Conservation (phyloP, 1,284 basidiomycete species). For the Coniferiporia sulphurascens region DNA sequence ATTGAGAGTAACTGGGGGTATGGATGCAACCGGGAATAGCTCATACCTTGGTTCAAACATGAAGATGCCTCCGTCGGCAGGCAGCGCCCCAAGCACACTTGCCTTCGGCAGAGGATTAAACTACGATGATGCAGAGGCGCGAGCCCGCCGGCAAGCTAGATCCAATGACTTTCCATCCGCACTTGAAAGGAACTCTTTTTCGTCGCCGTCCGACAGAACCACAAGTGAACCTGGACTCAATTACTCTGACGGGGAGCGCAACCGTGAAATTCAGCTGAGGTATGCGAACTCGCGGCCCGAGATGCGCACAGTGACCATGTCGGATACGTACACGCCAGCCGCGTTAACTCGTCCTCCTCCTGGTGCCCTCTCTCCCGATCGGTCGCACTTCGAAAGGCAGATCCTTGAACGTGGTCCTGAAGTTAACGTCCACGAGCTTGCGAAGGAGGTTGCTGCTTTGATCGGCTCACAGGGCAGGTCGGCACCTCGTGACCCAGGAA, state of each 20-base stretch:
- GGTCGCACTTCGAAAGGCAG: not conserved
- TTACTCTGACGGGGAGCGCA: not conserved
- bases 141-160: not conserved
- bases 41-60: not conserved
- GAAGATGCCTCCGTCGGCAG: not conserved
- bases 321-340: not conserved
- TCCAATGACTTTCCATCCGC: not conserved
- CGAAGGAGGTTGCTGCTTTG: constrained; percentile 16
- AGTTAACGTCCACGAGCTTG: constrained; percentile 12
- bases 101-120: not conserved
- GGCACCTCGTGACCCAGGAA: not conserved
- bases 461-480: not conserved
- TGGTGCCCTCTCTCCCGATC: not conserved
- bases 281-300: not conserved
- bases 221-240: not conserved
- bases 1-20: not conserved
- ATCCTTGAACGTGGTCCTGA: not conserved
- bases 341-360: not conserved
- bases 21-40: not conserved
- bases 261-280: not conserved
- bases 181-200: not conserved
- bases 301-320: not conserved
- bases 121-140: not conserved
- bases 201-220: not conserved
- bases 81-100: not conserved